phyloP scores from a whole-genome alignment of 352 stramenopile genomes.

The Phytophthora pisi region DNA sequence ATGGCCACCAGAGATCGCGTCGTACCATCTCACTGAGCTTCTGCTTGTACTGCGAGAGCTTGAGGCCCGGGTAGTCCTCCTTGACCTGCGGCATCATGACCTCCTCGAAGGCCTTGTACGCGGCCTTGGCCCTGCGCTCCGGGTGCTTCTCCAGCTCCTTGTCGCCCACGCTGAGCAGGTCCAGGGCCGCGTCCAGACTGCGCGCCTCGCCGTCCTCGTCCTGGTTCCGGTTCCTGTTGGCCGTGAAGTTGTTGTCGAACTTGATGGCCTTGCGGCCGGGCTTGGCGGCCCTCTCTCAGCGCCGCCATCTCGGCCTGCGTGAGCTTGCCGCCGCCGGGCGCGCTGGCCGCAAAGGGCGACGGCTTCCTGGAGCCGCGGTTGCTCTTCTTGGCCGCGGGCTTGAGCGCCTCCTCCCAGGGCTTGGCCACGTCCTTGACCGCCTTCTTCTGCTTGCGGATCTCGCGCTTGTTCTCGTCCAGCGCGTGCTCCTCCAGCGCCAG shows the following conservation, averaged over 20 bases:
- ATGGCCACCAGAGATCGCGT: background rate
- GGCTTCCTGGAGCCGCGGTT: slow-evolving; percentile 56
- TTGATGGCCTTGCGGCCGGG: slow-evolving; percentile 67
- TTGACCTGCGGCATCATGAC: slow-evolving; percentile 71
- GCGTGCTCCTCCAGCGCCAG: slow-evolving; percentile 69
- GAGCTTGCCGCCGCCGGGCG: slow-evolving; percentile 40
- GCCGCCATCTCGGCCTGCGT: slow-evolving; percentile 59
- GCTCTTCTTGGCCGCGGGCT: slow-evolving; percentile 67
- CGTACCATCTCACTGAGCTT: slow-evolving; percentile 77
- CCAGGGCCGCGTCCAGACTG: slow-evolving; percentile 68
- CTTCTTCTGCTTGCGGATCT: slow-evolving; percentile 78
- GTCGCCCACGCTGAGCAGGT: slow-evolving; percentile 55
- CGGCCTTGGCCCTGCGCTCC: slow-evolving; percentile 73
- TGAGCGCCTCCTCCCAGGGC: slow-evolving; percentile 76
- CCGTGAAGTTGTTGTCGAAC: slow-evolving; percentile 56
- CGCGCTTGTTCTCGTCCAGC: slow-evolving; percentile 64
- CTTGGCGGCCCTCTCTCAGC: slow-evolving; percentile 46
- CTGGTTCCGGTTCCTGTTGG: slow-evolving; percentile 66
- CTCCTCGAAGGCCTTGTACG: slow-evolving; percentile 85
- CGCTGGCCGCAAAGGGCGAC: slow-evolving; percentile 29
- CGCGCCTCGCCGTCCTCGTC: slow-evolving; percentile 53
- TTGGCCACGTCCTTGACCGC: slow-evolving; percentile 61
- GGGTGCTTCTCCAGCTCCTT: slow-evolving; percentile 69
- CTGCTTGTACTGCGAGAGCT: slow-evolving; percentile 87
- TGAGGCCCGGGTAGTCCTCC: slow-evolving; percentile 73